phyloP scores from a whole-genome alignment of 2,329 filamentous ascomycete species.

The Cladobotryum mycophilum region DNA sequence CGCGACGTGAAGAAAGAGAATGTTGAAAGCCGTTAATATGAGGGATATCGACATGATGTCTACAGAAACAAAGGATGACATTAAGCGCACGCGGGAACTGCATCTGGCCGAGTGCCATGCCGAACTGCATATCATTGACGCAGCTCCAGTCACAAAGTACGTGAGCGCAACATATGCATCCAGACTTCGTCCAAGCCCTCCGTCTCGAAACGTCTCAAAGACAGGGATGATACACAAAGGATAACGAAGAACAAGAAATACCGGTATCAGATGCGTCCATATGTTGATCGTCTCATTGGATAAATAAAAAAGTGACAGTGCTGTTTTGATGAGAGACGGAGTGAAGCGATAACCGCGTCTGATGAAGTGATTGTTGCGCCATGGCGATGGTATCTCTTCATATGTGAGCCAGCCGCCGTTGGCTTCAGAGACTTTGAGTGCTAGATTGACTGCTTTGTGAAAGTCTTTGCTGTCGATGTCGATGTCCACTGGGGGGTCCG shows the following conservation, averaged over 20 bases:
- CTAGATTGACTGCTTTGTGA: too few species aligned
- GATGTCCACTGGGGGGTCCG: too few species aligned
- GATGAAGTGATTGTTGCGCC: neutral
- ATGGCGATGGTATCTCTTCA: neutral
- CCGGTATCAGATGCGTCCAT: neutral
- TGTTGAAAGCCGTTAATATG: neutral
- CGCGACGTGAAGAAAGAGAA: neutral
- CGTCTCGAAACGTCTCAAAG: neutral
- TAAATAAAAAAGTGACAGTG: neutral
- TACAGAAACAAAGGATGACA: neutral
- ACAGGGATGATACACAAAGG: neutral
- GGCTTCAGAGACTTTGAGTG: too few species aligned
- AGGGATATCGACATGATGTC: neutral
- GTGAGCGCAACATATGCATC: neutral
- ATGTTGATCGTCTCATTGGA: constrained; percentile 2
- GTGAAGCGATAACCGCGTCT: neutral
- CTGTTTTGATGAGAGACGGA: neutral
- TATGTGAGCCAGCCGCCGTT: too few species aligned
- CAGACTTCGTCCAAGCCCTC: neutral
- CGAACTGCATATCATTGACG: neutral
- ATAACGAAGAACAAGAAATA: neutral
- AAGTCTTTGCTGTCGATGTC: too few species aligned
- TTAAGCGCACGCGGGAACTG: neutral
- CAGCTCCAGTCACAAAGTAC: neutral
- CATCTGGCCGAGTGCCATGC: neutral